Base-by-base conservation (phyloP, 2,329 filamentous ascomycete genomes). In the Alternaria triticina region DNA sequence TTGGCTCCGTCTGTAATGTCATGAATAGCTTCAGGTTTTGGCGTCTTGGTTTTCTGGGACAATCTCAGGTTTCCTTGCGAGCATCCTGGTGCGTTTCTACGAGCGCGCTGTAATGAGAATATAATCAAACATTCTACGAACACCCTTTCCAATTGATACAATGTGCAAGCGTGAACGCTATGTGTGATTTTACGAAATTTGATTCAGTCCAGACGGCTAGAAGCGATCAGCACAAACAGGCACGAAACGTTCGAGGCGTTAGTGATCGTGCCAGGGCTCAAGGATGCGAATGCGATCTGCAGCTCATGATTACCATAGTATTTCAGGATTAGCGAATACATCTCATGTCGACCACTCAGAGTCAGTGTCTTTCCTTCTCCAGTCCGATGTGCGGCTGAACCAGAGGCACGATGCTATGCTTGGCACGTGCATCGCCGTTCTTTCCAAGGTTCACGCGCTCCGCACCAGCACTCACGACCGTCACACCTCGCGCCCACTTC, bases 401-500 rank as follows among this genome's bases (percentile, higher is more conserved):
- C 13, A 43, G 22, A 30, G 40, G 43, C 23, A 30, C 33, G 22
- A 57, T 47, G 30, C 27, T 54, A 65, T 55, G 54, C 67, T 59
- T 66, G 65, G 59, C 62, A 59, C 59, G 57, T 62, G 54, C 54
- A 27, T 44, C 55, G 40, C 54, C 45, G 47, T 49, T 61, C 57
- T 63, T 60, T 60, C 56, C 61, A 64, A 56, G 57, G 43, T 64
- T 64, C 62, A 65, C 67, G 59, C 62, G 61, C 56, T 56, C 55
- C 59, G 59, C 54, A 45, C 55, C 56, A 65, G 51, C 44, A 66
- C 54, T 62, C 59, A 69, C 61, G 23, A 65, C 58, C 47, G 65
- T 69, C 57, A 62, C 67, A 68, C 63, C 54, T 57, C 62, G 58
- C 61, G 58, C 61, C 59, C 66, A 60, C 46, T 52, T 43, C 57